Base-by-base conservation (phyloP, 129 eudicot genomes). In the Solidago caesia region DNA sequence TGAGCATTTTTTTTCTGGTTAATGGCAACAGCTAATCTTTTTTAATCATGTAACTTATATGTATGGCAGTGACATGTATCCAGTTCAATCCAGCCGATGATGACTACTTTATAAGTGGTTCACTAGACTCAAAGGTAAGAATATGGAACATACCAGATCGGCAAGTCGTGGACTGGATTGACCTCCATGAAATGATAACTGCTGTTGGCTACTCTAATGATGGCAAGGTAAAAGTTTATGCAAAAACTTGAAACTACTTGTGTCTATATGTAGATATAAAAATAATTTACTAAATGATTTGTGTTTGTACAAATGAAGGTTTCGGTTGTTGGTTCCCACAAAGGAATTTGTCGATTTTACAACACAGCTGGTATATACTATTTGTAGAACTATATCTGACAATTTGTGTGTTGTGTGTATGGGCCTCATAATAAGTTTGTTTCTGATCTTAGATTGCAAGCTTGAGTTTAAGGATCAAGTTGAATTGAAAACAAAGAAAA, bases 321-420 rank as follows among this genome's bases (percentile, higher is more conserved):
- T 80, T 88, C 93, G 21, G 68, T 85, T 59, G 83, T 90, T 41
- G 98, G 98, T 55, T 84, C 92, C 2, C 88, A 85, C 73, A 87
- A 88, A 74, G 97, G 97, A 61, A 88, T 67, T 27, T 90, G 92
- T 64, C 85, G 96, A 48, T 56, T 79, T 72, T 93, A 93, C 58
- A 81, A 72, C 72, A 82, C 85, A 56, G 53, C 81, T 26, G 97
- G 98, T 93, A 87, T 48, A 74, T 41, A 51, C 29, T 45, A 6
- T 67, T 68, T 5, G 44, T 75, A 15, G 9, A 49, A 53, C 83
- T 53, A 46, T 26, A 26, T 25, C 9, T 9, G 13, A 59, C 15
- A 45, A 9, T 16, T 44, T 57, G 13, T 63, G 8, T 70, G 44
- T 25, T 27, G 44, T 65, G 8, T 12, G 49, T 29, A 69, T 1